Percentiles rank a stretch among this genome's conserved stretches.
Conservation (phyloP, 768 basidiomycete genomes). For the Psilocybe cyanescens region DNA sequence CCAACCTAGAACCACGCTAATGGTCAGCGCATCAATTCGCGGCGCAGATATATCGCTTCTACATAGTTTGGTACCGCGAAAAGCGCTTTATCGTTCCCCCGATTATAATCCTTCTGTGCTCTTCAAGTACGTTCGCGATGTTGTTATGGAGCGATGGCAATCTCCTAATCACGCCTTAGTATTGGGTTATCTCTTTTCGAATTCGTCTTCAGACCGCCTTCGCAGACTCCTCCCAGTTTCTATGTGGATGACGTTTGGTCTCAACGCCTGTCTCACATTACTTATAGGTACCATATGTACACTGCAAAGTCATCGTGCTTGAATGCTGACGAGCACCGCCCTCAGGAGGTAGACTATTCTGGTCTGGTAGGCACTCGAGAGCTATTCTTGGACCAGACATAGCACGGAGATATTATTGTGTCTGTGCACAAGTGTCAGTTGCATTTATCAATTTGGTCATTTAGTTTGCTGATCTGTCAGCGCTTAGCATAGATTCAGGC, state of each 20-base stretch:
- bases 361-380: slow-evolving; percentile 18
- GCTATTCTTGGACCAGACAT: slow-evolving; percentile 19
- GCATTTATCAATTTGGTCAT: not conserved
- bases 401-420: slow-evolving; percentile 15
- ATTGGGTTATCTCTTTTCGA: slow-evolving; percentile 22
- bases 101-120: slow-evolving; percentile 16
- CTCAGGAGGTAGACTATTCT: slow-evolving; percentile 19
- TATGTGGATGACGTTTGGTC: slow-evolving; percentile 24
- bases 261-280: slow-evolving; percentile 22
- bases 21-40: slow-evolving; percentile 1
- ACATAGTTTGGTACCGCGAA: slow-evolving; percentile 23
- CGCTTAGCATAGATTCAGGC: slow-evolving; percentile 24
- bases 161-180: slow-evolving; percentile 8
- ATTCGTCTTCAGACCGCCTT: slow-evolving; percentile 10
- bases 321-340: not conserved
- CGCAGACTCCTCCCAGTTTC: slow-evolving; percentile 16
- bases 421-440: slow-evolving; percentile 19
- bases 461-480: not conserved
- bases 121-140: slow-evolving; percentile 15
- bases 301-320: not conserved
- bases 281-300: slow-evolving; percentile 19
- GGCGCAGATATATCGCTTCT: slow-evolving; percentile 27
- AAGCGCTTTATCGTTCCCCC: slow-evolving; percentile 18
- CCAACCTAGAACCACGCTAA: not conserved
- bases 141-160: not conserved